These are phyloP conservation scores for Irineochytrium annulatum DNA, from an alignment of 192 early-diverging fungal species.

Conservation along the genomic window DNA sequence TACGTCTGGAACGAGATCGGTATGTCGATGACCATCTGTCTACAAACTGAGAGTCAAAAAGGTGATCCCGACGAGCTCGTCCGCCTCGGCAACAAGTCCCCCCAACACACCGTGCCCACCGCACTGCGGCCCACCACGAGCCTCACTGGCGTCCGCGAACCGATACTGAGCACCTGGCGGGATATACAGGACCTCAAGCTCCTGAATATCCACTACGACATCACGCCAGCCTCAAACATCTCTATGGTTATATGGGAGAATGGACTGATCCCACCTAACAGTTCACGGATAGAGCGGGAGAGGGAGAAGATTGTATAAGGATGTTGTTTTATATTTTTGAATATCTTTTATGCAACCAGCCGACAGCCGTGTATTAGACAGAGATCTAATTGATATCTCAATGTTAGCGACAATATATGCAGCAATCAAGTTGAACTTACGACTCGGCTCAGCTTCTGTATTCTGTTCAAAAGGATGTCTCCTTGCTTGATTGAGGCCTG, in stretches of 20 bases:
- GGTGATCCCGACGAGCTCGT: conserved; percentile 84
- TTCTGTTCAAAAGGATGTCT: conserved; percentile 86
- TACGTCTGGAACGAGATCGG: conserved; percentile 96
- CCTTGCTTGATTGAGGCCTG: conserved; percentile 95
- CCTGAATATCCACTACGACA: conserved; percentile 88
- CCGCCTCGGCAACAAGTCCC: conserved; percentile 34
- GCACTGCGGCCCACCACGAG: conserved; percentile 9
- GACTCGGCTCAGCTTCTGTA: conserved; percentile 94
- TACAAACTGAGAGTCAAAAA: conserved; percentile 6
- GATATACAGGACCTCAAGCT: conserved; percentile 71
- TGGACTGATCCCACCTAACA: conserved; percentile 88
- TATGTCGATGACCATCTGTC: not conserved
- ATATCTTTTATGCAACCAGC: no score
- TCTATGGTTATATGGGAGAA: conserved; percentile 88
- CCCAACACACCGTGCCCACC: conserved; percentile 16
- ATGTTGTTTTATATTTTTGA: no score
- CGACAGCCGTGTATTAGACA: no score
- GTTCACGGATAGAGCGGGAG: no score
- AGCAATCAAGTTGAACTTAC: no score
- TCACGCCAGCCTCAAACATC: conserved; percentile 92
- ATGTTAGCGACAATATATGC: no score
- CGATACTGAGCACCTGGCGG: conserved; percentile 61
- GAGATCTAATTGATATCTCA: no score
- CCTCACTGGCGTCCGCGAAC: not conserved
- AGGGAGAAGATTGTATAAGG: no score